A percentile compares a stretch with the other conserved stretches of the same genome.
Evolutionary conservation across 2,329 filamentous ascomycete genomes (phyloP).

Genomic region (Cercospora zeae-maydis): DNA sequence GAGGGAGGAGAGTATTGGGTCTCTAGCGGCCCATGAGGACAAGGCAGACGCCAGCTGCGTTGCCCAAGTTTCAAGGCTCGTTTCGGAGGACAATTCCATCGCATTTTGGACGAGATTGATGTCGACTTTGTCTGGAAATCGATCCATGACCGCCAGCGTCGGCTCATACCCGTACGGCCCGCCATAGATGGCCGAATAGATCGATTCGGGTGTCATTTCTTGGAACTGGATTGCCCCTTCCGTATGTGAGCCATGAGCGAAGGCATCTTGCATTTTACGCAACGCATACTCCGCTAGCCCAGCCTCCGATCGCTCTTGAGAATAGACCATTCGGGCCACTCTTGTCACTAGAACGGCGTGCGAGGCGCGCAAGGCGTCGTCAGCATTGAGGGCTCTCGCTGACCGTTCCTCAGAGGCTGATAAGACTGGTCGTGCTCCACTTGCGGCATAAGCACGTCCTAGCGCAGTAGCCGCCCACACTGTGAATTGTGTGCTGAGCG

Average conservation of each 20-base stretch:
- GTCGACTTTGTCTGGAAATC: background rate
- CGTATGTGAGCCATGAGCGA: constrained; percentile 10
- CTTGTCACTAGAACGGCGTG: constrained; percentile 37
- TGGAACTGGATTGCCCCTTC: constrained; percentile 30
- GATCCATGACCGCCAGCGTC: constrained; percentile 8
- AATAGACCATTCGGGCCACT: constrained; percentile 29
- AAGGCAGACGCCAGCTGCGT: constrained; percentile 25
- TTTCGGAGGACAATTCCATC: constrained; percentile 14
- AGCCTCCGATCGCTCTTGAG: constrained; percentile 38
- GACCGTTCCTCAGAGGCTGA: background rate
- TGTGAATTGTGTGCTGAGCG: constrained; percentile 40
- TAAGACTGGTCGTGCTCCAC: constrained; percentile 26
- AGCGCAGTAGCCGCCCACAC: constrained; percentile 83
- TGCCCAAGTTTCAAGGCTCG: constrained; percentile 27
- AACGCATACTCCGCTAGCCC: constrained; percentile 44
- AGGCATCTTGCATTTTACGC: constrained; percentile 24
- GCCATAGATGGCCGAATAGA: constrained; percentile 26
- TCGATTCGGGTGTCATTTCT: constrained; percentile 27
- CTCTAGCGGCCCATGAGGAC: constrained; percentile 56
- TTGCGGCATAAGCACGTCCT: constrained; percentile 71
- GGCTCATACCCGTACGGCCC: constrained; percentile 32
- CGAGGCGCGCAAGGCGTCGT: constrained; percentile 26
- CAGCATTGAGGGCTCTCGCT: background rate
- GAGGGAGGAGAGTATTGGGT: constrained; percentile 67
- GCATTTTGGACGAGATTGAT: constrained; percentile 19